A percentile compares a stretch with the other conserved stretches of the same genome.
Conservation (phyloP, 1,139 yeast species). For the Lodderomyces orthopsilosis region DNA sequence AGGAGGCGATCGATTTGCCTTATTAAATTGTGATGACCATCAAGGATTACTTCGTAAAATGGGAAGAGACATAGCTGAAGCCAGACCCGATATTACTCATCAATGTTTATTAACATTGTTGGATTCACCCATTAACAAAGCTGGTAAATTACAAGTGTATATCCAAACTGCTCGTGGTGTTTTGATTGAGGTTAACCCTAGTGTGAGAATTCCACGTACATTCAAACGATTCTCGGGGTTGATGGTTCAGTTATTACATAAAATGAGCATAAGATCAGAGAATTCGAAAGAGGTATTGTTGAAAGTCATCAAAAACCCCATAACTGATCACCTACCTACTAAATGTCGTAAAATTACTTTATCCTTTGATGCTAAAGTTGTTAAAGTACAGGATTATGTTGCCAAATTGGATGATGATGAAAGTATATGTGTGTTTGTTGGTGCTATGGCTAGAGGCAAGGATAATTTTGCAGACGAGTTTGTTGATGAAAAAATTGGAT, state of each 20-base stretch:
- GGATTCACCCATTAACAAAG: constrained; percentile 96
- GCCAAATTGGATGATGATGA: constrained; percentile 78
- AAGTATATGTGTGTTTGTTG: constrained; percentile 95
- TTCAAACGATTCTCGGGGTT: constrained; percentile 96
- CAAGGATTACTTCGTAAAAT: constrained; percentile 92
- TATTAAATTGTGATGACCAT: constrained; percentile 96
- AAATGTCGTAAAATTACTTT: constrained; percentile 92
- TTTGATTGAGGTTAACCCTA: constrained; percentile 90
- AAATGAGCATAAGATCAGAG: constrained; percentile 88
- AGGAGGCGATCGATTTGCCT: constrained; percentile 90
- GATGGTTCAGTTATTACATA: constrained; percentile 94
- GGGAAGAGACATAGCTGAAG: constrained; percentile 97
- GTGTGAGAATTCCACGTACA: constrained; percentile 96
- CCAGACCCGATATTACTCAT: constrained; percentile 97
- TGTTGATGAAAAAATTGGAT: constrained; percentile 94
- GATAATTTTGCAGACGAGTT: constrained; percentile 96
- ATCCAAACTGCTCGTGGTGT: constrained; percentile 96
- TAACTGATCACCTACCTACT: constrained; percentile 93
- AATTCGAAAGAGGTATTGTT: constrained; percentile 91
- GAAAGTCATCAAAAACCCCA: constrained; percentile 94
- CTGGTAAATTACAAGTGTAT: constrained; percentile 93
- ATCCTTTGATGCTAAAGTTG: constrained; percentile 89
- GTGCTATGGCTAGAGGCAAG: constrained; percentile 98
- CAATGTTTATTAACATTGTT: constrained; percentile 88
- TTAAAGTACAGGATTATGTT: constrained; percentile 86